Percentiles rank a stretch among this genome's conserved stretches.
Evolutionary conservation across 2,329 filamentous ascomycete genomes (phyloP).

Genomic region (Sporothrix pallida): DNA sequence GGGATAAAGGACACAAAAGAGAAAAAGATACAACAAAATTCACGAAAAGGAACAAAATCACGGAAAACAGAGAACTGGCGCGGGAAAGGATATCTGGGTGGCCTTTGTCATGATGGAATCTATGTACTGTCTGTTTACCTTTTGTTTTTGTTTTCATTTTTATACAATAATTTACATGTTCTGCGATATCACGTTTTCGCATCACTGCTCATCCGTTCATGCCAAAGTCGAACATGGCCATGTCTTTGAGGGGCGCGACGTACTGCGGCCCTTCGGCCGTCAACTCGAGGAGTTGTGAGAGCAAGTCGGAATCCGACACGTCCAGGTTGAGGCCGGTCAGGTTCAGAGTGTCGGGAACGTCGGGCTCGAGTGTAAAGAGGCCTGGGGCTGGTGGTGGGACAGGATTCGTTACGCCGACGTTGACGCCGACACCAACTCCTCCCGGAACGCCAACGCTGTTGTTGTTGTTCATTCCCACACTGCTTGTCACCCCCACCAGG

Average conservation of each 20-base stretch:
- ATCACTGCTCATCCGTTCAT: not conserved
- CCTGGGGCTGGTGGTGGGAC: not conserved
- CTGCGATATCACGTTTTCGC: no score
- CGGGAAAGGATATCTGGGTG: not conserved
- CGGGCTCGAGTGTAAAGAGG: not conserved
- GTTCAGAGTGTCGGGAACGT: conserved; percentile 16
- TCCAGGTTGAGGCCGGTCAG: conserved; percentile 17
- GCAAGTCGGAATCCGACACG: conserved; percentile 20
- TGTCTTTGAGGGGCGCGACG: conserved; percentile 15
- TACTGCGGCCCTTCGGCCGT: conserved; percentile 15
- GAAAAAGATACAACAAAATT: not conserved
- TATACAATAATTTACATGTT: not conserved
- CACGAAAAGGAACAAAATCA: not conserved
- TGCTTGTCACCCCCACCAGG: not conserved
- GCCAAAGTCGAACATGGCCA: conserved; percentile 28
- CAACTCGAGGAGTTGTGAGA: conserved; percentile 13
- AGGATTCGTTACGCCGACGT: no score
- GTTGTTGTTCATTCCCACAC: not conserved
- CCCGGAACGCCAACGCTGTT: no score
- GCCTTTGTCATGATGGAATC: not conserved
- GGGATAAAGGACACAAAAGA: not conserved
- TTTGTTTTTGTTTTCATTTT: not conserved
- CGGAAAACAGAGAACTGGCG: not conserved
- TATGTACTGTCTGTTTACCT: not conserved
- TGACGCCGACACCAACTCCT: no score